Evolutionary conservation across 1,284 basidiomycete genomes (phyloP), one percentile per base, ranked within the genome.

Genomic region (Xerocomus minutiporus): DNA sequence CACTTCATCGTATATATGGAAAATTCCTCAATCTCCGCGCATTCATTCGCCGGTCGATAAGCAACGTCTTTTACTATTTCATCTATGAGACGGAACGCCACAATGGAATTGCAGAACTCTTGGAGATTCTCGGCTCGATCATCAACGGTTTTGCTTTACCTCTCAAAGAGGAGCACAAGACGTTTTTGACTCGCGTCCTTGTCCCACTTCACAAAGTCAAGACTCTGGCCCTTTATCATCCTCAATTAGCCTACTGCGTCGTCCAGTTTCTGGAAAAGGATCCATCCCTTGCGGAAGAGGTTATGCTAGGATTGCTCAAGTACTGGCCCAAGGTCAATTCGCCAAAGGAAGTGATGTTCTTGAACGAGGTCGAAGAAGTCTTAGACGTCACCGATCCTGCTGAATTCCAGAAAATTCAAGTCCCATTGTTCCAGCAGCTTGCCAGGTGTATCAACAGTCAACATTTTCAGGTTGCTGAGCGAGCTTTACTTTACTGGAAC

Each of bases 241-340:
- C 97, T 12, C 97, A 99, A 69, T 79, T 99, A 53, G 97, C 97
- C 13, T 99, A 99, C 74, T 99, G 97, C 65, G 94, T 99, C 34
- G 97, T 99, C 3, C 97, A 99, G 71, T 99, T 98, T 78, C 74
- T 99, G 56, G 97, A 99, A 71, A 99, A 99, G 77, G 97, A 99
- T 63, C 82, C 93, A 2, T 71, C 80, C 4, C 79, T 99, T 50
- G 97, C 95, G 20, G 93, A 98, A 72, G 95, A 98, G 53, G 97
- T 99, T 35, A 88, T 99, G 69, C 76, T 96, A 51, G 97, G 97
- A 17, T 78, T 99, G 20, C 80, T 99, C 67, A 90, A 91, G 67
- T 99, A 84, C 75, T 99, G 97, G 97, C 97, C 97, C 42, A 99
- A 99, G 73, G 96, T 99, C 64, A 99, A 99, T 73, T 96, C 93